These are phyloP conservation scores for Aphanomyces astaci DNA, from an alignment of 352 stramenopile genomes.

Conservation along the genomic window DNA sequence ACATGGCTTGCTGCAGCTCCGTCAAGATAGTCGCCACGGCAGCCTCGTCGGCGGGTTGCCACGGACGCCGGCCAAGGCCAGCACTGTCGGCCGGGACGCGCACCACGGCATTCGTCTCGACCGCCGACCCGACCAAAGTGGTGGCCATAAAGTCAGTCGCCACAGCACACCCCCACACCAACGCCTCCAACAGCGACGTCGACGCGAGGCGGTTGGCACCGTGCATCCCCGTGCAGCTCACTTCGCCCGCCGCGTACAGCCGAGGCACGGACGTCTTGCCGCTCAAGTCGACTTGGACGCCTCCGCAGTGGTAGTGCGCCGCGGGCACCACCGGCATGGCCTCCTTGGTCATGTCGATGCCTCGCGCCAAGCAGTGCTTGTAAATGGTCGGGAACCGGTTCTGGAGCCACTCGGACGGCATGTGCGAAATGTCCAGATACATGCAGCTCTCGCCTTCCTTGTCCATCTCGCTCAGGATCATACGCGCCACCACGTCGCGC, in stretches of 20 bases:
- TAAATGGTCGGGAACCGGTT: slow-evolving; percentile 84
- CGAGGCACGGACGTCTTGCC: slow-evolving; percentile 71
- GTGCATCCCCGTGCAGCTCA: slow-evolving; percentile 91
- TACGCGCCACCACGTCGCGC: slow-evolving; percentile 88
- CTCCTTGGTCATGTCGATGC: slow-evolving; percentile 88
- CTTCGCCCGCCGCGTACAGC: slow-evolving; percentile 89
- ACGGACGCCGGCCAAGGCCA: background rate
- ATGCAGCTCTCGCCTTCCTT: slow-evolving; percentile 78
- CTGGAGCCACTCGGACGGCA: slow-evolving; percentile 77
- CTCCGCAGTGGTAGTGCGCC: slow-evolving; percentile 92
- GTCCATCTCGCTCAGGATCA: slow-evolving; percentile 87
- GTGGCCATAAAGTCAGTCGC: slow-evolving; percentile 61
- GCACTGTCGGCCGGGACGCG: slow-evolving; percentile 11
- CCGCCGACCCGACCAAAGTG: background rate
- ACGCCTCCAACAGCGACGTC: slow-evolving; percentile 89
- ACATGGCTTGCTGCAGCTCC: slow-evolving; percentile 83
- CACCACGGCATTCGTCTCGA: slow-evolving; percentile 3
- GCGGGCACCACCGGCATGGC: slow-evolving; percentile 87
- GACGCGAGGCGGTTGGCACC: slow-evolving; percentile 91
- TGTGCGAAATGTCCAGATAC: slow-evolving; percentile 90
- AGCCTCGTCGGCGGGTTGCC: background rate
- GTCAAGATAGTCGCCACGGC: slow-evolving; percentile 35
- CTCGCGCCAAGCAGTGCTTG: slow-evolving; percentile 59
- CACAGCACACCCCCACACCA: slow-evolving; percentile 89
- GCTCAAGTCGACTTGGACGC: slow-evolving; percentile 83